A percentile compares a stretch with the other conserved stretches of the same genome.
phyloP scores from a whole-genome alignment of 805 yeast species.

The Schizosaccharomyces lindneri region DNA sequence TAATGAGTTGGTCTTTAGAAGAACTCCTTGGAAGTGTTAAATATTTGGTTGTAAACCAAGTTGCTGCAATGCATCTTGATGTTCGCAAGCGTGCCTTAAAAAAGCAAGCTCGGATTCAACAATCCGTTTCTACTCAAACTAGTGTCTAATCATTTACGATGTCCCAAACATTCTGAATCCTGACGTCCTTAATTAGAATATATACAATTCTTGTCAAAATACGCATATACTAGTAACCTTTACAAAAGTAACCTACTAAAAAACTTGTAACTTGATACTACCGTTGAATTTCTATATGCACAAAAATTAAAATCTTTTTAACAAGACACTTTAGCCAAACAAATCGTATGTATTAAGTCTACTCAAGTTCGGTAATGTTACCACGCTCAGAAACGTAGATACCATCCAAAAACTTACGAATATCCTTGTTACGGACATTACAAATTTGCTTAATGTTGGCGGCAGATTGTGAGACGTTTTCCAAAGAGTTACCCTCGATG shows the following conservation, averaged over 20 bases:
- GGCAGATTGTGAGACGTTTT: slow-evolving; percentile 92
- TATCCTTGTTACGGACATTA: slow-evolving; percentile 99
- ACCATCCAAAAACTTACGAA: slow-evolving; percentile 99
- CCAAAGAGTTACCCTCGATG: slow-evolving; percentile 84
- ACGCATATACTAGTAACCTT: too few species aligned
- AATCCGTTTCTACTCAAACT: not conserved
- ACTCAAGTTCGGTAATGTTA: slow-evolving; percentile 25
- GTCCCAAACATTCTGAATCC: too few species aligned
- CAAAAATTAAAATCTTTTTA: not conserved
- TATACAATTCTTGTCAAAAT: too few species aligned
- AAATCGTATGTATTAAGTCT: not conserved
- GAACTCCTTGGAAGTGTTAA: slow-evolving; percentile 53
- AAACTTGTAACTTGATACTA: too few species aligned
- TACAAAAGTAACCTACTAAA: too few species aligned
- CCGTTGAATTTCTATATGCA: too few species aligned
- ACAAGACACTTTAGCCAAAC: not conserved
- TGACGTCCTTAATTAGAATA: too few species aligned
- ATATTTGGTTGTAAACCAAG: slow-evolving; percentile 38
- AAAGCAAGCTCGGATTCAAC: slow-evolving; percentile 19
- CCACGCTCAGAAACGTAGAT: slow-evolving; percentile 95
- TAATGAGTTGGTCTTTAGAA: slow-evolving; percentile 42
- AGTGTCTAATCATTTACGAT: too few species aligned
- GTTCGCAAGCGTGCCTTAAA: slow-evolving; percentile 65
- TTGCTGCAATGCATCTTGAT: slow-evolving; percentile 49
- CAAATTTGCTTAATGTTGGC: slow-evolving; percentile 96